These are phyloP conservation scores for Aotearoamyces nothofagi DNA, from an alignment of 2,329 filamentous ascomycete genomes.

Conservation along the genomic window DNA sequence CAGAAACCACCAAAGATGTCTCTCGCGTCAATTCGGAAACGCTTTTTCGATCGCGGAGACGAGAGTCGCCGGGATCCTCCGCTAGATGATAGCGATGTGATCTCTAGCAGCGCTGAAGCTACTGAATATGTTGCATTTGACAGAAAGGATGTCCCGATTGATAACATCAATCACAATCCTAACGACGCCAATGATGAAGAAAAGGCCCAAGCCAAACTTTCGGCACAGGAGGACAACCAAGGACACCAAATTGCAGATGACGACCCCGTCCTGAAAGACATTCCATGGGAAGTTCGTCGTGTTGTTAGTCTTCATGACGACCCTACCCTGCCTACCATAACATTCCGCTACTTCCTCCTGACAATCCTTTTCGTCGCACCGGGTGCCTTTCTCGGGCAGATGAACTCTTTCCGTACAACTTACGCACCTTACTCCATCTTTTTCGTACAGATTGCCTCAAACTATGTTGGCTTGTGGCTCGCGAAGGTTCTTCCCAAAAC, in stretches of 20 bases:
- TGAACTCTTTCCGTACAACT: slow-evolving; percentile 41
- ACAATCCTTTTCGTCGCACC: slow-evolving; percentile 38
- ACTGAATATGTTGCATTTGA: too few species aligned
- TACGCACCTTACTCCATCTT: slow-evolving; percentile 38
- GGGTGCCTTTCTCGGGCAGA: slow-evolving; percentile 39
- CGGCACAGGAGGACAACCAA: too few species aligned
- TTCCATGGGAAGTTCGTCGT: slow-evolving; percentile 38
- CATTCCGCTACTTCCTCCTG: slow-evolving; percentile 43
- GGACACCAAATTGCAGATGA: slow-evolving; percentile 28
- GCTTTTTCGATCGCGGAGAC: too few species aligned
- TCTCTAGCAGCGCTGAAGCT: too few species aligned
- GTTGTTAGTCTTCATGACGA: slow-evolving; percentile 43
- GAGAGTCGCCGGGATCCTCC: too few species aligned
- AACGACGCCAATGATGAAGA: too few species aligned
- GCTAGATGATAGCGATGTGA: too few species aligned
- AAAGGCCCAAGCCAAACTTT: too few species aligned
- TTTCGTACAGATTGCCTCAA: slow-evolving; percentile 39
- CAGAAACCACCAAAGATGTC: too few species aligned
- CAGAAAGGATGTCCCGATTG: too few species aligned
- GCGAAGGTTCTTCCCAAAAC: slow-evolving; percentile 28
- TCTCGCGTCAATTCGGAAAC: too few species aligned
- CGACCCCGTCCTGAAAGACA: slow-evolving; percentile 34
- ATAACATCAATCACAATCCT: too few species aligned
- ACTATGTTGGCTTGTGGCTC: slow-evolving; percentile 28
- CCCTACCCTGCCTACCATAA: slow-evolving; percentile 36